phyloP scores from a whole-genome alignment of 306 rosid genomes.

The Mimosa bimucronata region DNA sequence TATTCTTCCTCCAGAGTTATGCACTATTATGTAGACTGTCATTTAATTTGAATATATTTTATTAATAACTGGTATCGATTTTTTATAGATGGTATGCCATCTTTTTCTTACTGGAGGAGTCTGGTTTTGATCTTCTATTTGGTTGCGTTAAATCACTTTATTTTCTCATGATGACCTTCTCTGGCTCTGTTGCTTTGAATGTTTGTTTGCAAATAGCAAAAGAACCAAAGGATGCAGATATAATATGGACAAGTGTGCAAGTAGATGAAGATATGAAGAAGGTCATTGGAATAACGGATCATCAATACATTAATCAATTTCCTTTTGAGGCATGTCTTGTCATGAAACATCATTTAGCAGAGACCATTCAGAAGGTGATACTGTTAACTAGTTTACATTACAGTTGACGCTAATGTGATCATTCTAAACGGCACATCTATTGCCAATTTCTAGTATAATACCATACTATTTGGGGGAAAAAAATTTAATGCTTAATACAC shows the following conservation, averaged over 20 bases:
- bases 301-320: slow-evolving; percentile 83
- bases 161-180: slow-evolving; percentile 34
- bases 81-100: background rate
- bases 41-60: slow-evolving; percentile 11
- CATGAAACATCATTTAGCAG: slow-evolving; percentile 98
- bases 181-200: slow-evolving; percentile 28
- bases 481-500: background rate
- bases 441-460: slow-evolving; percentile 16
- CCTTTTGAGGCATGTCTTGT: slow-evolving; percentile 96
- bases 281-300: slow-evolving; percentile 77
- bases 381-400: slow-evolving; percentile 27
- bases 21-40: slow-evolving; percentile 4
- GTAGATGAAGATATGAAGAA: slow-evolving; percentile 86
- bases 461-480: background rate
- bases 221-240: slow-evolving; percentile 86
- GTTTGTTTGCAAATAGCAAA: slow-evolving; percentile 55
- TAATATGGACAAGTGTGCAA: slow-evolving; percentile 87
- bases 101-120: slow-evolving; percentile 18
- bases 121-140: slow-evolving; percentile 29
- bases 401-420: slow-evolving; percentile 15
- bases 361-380: slow-evolving; percentile 83
- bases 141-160: background rate
- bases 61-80: background rate
- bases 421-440: slow-evolving; percentile 20
- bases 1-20: slow-evolving; percentile 6